Conservation (phyloP, 2,329 filamentous ascomycete genomes). For the Orbilia blumenaviensis region DNA sequence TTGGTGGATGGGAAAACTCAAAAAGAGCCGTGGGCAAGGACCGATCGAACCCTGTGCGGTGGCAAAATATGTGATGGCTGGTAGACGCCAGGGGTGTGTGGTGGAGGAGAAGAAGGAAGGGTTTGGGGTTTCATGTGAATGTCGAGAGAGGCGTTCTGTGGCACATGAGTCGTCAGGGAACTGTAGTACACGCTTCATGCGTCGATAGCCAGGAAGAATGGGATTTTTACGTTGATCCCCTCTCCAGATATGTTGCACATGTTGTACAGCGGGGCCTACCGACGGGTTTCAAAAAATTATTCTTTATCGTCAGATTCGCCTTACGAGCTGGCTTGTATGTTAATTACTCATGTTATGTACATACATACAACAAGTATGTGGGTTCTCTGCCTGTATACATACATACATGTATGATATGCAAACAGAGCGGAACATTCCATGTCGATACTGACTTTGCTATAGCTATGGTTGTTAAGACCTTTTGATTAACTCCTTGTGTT, state of each 20-base stretch:
- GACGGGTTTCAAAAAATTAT: background rate
- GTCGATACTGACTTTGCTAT: background rate
- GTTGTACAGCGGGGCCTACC: no score
- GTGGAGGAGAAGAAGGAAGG: background rate
- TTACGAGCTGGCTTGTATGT: slow-evolving; percentile 23
- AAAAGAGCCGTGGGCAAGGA: background rate
- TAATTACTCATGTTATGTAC: no score
- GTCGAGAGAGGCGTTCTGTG: slow-evolving; percentile 44
- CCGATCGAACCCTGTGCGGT: slow-evolving; percentile 45
- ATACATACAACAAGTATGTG: no score
- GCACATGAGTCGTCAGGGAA: slow-evolving; percentile 41
- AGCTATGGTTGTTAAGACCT: background rate
- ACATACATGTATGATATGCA: slow-evolving; percentile 1
- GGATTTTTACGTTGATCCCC: background rate
- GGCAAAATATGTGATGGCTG: slow-evolving; percentile 33
- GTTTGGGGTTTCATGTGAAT: slow-evolving; percentile 32
- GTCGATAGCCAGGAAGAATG: background rate
- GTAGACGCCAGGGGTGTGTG: slow-evolving; percentile 50
- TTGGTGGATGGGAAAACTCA: background rate
- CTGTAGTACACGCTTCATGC: background rate
- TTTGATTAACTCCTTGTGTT: slow-evolving; percentile 25
- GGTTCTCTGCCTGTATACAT: background rate
- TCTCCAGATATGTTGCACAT: background rate
- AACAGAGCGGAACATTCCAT: slow-evolving; percentile 30
- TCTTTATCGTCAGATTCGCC: slow-evolving; percentile 4